Evolutionary conservation across 371 early-diverging fungal species (phyloP), one percentile per base, ranked within the genome.

Genomic region (Mortierella sp.): DNA sequence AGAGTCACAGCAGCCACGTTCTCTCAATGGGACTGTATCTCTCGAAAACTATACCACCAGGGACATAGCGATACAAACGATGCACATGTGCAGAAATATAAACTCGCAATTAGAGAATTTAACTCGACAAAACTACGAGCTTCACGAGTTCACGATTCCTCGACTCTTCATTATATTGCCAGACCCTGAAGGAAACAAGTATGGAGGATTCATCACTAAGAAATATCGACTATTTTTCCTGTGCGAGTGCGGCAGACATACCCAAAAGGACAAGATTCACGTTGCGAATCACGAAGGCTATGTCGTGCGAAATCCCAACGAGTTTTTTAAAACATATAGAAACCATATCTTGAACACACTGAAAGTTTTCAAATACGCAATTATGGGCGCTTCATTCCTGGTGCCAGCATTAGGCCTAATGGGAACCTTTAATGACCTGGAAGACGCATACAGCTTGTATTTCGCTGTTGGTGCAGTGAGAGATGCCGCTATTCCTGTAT

Each of bases 201-300:
- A 35, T 2, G 1, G n/a, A 32, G 34, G 59, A 0, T 35, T 37
- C 0, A 49, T 58, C n/a, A 40, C 60, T 4, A 29, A 59, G 34
- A 23, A 59, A 37, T 67, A 32, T 51, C 67, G 67, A 23, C 59
- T 67, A 2, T 53, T 35, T 42, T 60, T 68, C 61, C 28, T 70
- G 35, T 70, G 63, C 43, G 63, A 70, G 29, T 70, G 70, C 26
- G 70, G 70, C 0, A 56, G 63, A 19, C 63, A 70, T 26, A 63
- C 63, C 2, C 62, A 42, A 49, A 6, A 61, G 2, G 49, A 15
- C 35, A 29, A 43, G 23, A 43, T 70, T 35, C 70, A 69, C 47
- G 37, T 69, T 2, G 57, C 70, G 12, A 54, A 53, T 0, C 64
- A 64, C 26, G 56, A 55, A n/a, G 69, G 69, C 0, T 69, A 69